phyloP scores from a whole-genome alignment of 345 rosid genomes.

The Eutrema japonicum region DNA sequence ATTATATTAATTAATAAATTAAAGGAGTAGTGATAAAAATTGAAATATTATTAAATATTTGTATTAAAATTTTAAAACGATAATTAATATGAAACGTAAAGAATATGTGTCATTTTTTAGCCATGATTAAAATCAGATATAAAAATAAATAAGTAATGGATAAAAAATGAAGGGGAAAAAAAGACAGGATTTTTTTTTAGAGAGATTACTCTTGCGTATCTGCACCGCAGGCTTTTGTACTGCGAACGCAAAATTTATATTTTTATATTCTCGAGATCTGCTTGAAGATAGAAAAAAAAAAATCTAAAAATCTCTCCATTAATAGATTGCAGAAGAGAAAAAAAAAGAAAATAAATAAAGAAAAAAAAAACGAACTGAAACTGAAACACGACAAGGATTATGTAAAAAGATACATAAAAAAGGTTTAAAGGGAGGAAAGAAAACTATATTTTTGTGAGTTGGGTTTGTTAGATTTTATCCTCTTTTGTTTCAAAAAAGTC shows the following conservation, averaged over 20 bases:
- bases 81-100: too few relatives aligned
- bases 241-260: background rate
- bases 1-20: too few relatives aligned
- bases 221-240: conserved; percentile 42
- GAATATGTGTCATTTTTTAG: background rate
- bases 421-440: background rate
- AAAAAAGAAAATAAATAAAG: background rate
- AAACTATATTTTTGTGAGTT: conserved; percentile 17
- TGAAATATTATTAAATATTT: too few relatives aligned
- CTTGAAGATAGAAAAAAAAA: conserved; percentile 10
- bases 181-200: background rate
- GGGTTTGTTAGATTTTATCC: conserved; percentile 36
- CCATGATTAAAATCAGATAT: background rate
- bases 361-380: conserved; percentile 21
- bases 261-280: conserved; percentile 31
- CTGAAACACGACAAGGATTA: conserved; percentile 36
- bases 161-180: conserved; percentile 13
- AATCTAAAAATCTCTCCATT: conserved; percentile 32
- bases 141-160: background rate
- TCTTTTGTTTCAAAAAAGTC: conserved; percentile 4
- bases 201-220: conserved; percentile 31
- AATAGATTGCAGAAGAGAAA: conserved; percentile 25
- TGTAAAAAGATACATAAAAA: conserved; percentile 19
- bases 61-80: too few relatives aligned
- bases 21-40: too few relatives aligned